Percentiles rank a stretch among this genome's conserved stretches.
Evolutionary conservation across 257 asterid species (phyloP).

Genomic region (Solanum stenotomum): DNA sequence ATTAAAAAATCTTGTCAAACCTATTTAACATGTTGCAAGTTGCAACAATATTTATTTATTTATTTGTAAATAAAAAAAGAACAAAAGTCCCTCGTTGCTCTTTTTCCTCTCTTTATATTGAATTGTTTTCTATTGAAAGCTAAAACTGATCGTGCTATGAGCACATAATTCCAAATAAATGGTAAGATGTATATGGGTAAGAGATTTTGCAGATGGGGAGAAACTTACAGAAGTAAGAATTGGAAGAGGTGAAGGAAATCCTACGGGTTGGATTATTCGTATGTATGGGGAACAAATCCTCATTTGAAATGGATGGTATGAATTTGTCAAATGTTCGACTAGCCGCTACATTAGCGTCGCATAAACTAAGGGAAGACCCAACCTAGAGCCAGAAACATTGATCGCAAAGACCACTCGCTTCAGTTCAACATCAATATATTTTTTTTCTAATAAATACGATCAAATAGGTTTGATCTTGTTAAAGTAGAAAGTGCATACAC

Average conservation of each 20-base stretch:
- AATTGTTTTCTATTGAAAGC: neutral
- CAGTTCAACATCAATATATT: neutral
- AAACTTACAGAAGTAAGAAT: too few relatives aligned
- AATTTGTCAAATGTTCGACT: neutral
- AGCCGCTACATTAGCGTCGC: neutral
- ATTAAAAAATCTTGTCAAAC: neutral
- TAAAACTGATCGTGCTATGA: neutral
- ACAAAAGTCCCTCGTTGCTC: neutral
- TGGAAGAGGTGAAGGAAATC: too few relatives aligned
- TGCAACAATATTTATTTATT: neutral
- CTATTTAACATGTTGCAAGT: neutral
- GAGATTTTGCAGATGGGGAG: too few relatives aligned
- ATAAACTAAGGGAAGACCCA: neutral
- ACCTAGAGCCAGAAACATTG: too few relatives aligned
- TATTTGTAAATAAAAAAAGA: neutral
- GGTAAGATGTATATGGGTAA: too few relatives aligned
- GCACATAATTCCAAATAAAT: too few relatives aligned
- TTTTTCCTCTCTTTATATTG: neutral
- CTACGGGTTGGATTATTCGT: too few relatives aligned
- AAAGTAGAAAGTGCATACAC: neutral
- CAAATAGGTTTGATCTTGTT: neutral
- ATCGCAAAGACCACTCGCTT: neutral
- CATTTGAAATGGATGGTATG: fast-evolving
- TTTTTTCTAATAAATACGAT: neutral
- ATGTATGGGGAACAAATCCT: fast-evolving